Conservation (phyloP, 805 yeast species). For the Candida nemodendra region DNA sequence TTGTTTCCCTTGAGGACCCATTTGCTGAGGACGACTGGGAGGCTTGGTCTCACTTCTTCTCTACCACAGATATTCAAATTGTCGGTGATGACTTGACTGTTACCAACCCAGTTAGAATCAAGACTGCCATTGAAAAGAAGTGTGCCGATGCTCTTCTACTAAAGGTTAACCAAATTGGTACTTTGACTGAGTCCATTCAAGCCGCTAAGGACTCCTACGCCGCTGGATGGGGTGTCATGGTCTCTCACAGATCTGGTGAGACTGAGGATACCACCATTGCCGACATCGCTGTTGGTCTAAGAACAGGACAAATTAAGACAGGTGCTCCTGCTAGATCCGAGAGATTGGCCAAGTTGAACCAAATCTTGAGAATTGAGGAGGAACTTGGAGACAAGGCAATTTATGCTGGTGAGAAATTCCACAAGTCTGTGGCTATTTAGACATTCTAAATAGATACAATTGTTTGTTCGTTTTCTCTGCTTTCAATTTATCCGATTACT, state of each 20-base stretch:
- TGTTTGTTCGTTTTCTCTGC: too few species aligned
- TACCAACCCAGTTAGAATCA: slow-evolving; percentile 94
- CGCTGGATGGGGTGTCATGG: slow-evolving; percentile 99
- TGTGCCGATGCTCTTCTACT: slow-evolving; percentile 90
- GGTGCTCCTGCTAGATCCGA: slow-evolving; percentile 99
- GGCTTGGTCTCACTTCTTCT: slow-evolving; percentile 89
- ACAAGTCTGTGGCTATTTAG: slow-evolving; percentile 42
- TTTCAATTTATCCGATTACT: too few species aligned
- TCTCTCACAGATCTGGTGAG: slow-evolving; percentile 99
- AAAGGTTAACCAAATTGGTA: slow-evolving; percentile 99
- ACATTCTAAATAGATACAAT: too few species aligned
- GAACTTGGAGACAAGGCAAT: slow-evolving; percentile 97
- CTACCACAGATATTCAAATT: slow-evolving; percentile 76
- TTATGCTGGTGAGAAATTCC: slow-evolving; percentile 93
- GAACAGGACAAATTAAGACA: slow-evolving; percentile 98
- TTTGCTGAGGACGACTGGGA: slow-evolving; percentile 99
- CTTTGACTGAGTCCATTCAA: slow-evolving; percentile 91
- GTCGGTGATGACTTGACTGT: slow-evolving; percentile 99
- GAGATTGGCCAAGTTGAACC: slow-evolving; percentile 99
- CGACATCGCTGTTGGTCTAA: slow-evolving; percentile 95
- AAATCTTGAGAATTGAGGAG: slow-evolving; percentile 97
- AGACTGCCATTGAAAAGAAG: slow-evolving; percentile 95
- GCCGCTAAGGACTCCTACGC: slow-evolving; percentile 94
- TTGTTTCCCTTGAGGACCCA: slow-evolving; percentile 98
- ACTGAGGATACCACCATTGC: slow-evolving; percentile 99